Base-by-base conservation (phyloP, 2,329 filamentous ascomycete species). In the Aspergillus jensenii region DNA sequence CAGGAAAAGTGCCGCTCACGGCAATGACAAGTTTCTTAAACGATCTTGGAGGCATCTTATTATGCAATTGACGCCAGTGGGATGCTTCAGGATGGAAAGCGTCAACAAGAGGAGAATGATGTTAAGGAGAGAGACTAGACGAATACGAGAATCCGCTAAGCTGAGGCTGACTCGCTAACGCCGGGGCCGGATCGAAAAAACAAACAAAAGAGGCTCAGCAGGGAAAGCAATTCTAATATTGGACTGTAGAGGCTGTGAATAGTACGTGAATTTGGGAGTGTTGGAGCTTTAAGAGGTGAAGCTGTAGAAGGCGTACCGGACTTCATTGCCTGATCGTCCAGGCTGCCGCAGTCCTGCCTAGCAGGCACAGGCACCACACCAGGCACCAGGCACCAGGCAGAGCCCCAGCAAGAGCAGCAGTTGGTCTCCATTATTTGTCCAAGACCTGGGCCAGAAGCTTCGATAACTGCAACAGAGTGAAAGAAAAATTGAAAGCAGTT, bases 1-100 rank as follows among this genome's bases (percentile, higher is more conserved):
- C 76, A 1, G 81, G 74, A 63, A 90, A 87, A 5, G 81, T 82
- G 59, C 88, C 88, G 56, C 84, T 87, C 25, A 89, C 69, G 21
- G 81, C 82, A 45, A 90, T 76, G 6, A 75, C 61, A 7, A 67
- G 52, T 0, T 67, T 62, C 47, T 72, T 71, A 45, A 76, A 72
- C 14, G 61, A 48, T 50, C 45, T 51, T 19, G 46, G 25, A 45
- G 59, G 43, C 59, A 61, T 61, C 37, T 21, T 23, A 33, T 7
- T 14, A 50, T 45, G 46, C 27, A 25, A 45, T 41, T 21, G 45
- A 43, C 11, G 23, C 14, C 19, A 43, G 31, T 11, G 12, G 15
- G n/a, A 23, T n/a, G 37, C 14, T 19, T 37, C 23, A 21, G 19
- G n/a, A 23, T 14, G 27, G 23, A 12, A 31, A 31, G 14, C 19